Percentiles rank a stretch among this genome's conserved stretches.
These are phyloP conservation scores for Malassezia psittaci DNA, from an alignment of 1,284 basidiomycete species.

Conservation along the genomic window DNA sequence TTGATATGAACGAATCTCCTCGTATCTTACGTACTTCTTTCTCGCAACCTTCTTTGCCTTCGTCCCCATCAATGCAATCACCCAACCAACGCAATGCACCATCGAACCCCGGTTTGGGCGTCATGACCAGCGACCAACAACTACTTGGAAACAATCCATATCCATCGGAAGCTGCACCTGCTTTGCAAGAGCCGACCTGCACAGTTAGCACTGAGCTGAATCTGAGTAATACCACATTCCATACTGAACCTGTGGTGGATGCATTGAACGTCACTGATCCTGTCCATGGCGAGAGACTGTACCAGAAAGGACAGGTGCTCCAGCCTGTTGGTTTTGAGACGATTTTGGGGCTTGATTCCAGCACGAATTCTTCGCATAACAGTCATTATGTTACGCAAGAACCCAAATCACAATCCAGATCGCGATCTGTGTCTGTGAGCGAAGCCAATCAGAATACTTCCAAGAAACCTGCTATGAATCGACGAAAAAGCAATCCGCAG, in stretches of 20 bases:
- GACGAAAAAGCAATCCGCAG: no score
- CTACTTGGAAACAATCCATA: no score
- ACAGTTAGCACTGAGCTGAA: constrained; percentile 1
- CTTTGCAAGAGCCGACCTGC: background rate
- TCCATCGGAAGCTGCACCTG: background rate
- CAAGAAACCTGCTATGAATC: no score
- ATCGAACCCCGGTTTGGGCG: background rate
- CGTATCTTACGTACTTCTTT: no score
- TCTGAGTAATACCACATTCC: constrained; percentile 6
- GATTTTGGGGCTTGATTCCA: background rate
- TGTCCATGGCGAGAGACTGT: background rate
- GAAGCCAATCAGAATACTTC: no score
- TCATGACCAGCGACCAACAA: background rate
- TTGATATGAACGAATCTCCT: background rate
- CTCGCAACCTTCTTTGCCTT: background rate
- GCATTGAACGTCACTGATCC: background rate
- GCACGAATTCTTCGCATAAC: background rate
- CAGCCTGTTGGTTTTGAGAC: constrained; percentile 3
- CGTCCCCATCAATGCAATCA: background rate
- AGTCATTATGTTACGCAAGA: background rate
- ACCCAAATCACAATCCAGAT: no score
- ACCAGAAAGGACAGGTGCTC: background rate
- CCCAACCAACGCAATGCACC: background rate
- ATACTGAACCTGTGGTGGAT: background rate
- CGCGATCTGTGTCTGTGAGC: no score